Base-by-base conservation (phyloP, 805 yeast genomes). In the Yamadazyma scolyti region DNA sequence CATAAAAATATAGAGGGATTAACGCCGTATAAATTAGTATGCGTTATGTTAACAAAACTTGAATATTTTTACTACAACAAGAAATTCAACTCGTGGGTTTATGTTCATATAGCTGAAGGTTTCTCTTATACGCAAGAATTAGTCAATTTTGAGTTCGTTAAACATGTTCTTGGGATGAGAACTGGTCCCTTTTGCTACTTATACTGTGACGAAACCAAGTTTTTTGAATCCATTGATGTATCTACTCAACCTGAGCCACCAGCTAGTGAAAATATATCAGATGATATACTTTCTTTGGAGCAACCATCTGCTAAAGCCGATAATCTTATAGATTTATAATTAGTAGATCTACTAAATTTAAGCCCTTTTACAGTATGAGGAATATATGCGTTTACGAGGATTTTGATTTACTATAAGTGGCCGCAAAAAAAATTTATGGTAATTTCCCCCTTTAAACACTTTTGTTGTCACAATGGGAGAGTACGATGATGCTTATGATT, bases 31-130 rank as follows among this genome's bases (percentile, higher is more conserved):
- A 23, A 31, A 2, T 47, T 63, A 9, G 36, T 52, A 0, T 63
- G 65, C 1, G 53, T 61, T 12, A 46, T 62, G 11, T 24, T 59
- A n/a, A 47, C 54, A 4, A 66, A 56, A 20, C 23, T 40, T 6
- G 52, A 52, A 23, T 65, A 54, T 39, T 56, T 46, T 27, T 56
- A 54, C 40, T 44, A 42, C 20, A 33, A 41, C 29, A 40, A 42
- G 33, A 25, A 30, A 12, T 11, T 33, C 14, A 23, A 30, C 9
- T 13, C 31, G 13, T 41, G 38, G 38, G 20, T 35, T 2, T 31
- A 33, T 24, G 38, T 41, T 4, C 26, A 18, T 10, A 27, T 34
- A 2, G 16, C 18, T 4, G 20, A 17, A 2, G 36, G 31, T 31
- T 17, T 36, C 17, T 15, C 12, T 12, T 34, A 29, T 16, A 22